Conservation (phyloP, 352 stramenopile species). For the Phytophthora cryptogea region DNA sequence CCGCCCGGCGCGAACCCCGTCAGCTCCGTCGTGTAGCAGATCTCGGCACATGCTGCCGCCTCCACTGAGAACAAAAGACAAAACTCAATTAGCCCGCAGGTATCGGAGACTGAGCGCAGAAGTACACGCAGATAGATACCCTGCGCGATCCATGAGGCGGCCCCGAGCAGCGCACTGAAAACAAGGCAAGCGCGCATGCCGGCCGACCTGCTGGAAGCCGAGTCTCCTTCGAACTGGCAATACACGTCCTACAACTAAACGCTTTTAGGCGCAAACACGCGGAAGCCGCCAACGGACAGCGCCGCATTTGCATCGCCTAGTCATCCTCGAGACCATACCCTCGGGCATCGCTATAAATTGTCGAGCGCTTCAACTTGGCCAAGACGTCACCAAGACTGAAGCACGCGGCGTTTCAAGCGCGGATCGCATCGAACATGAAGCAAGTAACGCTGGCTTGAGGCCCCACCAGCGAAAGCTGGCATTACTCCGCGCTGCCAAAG, state of each 20-base stretch:
- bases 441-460: conserved; percentile 16
- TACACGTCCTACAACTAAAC: conserved; percentile 3
- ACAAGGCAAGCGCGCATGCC: conserved; percentile 23
- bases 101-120: background rate
- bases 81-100: conserved; percentile 9
- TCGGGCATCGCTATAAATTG: background rate
- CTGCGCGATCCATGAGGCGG: background rate
- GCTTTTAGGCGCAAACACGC: background rate
- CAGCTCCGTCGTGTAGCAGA: conserved; percentile 42
- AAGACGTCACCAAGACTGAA: conserved; percentile 7
- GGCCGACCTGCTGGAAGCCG: conserved; percentile 1
- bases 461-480: background rate
- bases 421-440: conserved; percentile 20
- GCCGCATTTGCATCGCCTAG: conserved; percentile 7
- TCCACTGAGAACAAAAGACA: conserved; percentile 14
- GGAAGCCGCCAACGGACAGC: conserved; percentile 13
- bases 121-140: conserved; percentile 12
- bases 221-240: conserved; percentile 21
- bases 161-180: conserved; percentile 11
- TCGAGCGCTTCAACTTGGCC: conserved; percentile 12
- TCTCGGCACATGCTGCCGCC: conserved; percentile 27
- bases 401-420: conserved; percentile 12
- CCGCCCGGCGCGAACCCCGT: conserved; percentile 45
- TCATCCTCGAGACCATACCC: conserved; percentile 24
- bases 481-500: conserved; percentile 1